A percentile compares a stretch with the other conserved stretches of the same genome.
Conservation (phyloP, 169 alveolate genomes). For the Amoebophrya sp. region DNA sequence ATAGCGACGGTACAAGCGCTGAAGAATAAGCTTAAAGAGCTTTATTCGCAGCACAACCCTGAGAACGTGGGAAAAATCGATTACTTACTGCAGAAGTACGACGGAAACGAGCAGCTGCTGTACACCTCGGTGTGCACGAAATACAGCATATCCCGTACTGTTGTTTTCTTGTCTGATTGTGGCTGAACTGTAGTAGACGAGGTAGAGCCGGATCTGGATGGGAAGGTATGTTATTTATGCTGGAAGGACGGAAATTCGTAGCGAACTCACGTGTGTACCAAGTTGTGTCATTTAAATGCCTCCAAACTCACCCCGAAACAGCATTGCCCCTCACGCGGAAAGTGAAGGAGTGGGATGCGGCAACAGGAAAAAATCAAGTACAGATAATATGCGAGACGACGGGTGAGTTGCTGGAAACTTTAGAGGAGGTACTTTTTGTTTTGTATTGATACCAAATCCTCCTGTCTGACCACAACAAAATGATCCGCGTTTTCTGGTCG, state of each 20-base stretch:
- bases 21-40: background rate
- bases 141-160: background rate
- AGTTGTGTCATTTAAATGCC: too few relatives aligned
- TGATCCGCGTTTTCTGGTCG: too few relatives aligned
- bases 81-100: background rate
- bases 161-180: background rate
- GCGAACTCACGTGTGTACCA: too few relatives aligned
- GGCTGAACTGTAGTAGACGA: too few relatives aligned
- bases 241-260: too few relatives aligned
- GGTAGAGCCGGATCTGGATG: too few relatives aligned
- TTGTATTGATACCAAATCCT: too few relatives aligned
- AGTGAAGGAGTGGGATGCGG: slow-evolving; percentile 7
- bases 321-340: background rate
- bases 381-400: slow-evolving; percentile 16
- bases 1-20: background rate
- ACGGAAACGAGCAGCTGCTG: background rate
- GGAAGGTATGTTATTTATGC: too few relatives aligned
- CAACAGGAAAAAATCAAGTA: background rate
- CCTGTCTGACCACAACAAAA: too few relatives aligned
- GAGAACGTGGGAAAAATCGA: background rate
- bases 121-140: background rate
- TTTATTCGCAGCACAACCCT: background rate
- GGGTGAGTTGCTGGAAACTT: background rate
- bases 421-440: background rate
- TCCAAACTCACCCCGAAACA: background rate